These are phyloP conservation scores for Xerocomus potaroensis DNA, from an alignment of 768 basidiomycete species.

Conservation along the genomic window DNA sequence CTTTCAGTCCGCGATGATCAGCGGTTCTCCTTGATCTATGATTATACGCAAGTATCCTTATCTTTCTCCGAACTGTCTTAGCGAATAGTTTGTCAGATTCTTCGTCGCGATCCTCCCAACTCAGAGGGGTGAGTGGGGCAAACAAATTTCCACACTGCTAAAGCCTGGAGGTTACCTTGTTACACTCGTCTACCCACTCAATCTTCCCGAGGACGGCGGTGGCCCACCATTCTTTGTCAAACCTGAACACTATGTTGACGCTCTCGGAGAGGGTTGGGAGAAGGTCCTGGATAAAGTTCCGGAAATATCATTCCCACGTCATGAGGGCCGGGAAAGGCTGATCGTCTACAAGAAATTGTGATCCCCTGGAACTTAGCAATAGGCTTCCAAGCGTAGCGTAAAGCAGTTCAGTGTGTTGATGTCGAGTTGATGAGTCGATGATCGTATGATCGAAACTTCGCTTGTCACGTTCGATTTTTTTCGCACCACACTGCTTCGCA, in stretches of 20 bases:
- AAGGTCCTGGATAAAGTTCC: slow-evolving; percentile 54
- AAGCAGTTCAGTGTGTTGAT: too few species aligned
- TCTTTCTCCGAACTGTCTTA: neutral
- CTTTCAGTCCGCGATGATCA: slow-evolving; percentile 12
- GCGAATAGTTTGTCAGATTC: slow-evolving; percentile 28
- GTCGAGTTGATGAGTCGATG: too few species aligned
- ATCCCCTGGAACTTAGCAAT: too few species aligned
- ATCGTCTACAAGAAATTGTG: slow-evolving; percentile 34
- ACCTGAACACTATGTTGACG: slow-evolving; percentile 51
- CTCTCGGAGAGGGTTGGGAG: slow-evolving; percentile 47
- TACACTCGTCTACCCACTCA: slow-evolving; percentile 55
- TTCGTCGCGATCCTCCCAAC: slow-evolving; percentile 67
- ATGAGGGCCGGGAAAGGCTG: slow-evolving; percentile 47
- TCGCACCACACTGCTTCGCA: too few species aligned
- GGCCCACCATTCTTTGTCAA: slow-evolving; percentile 66
- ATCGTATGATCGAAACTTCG: too few species aligned
- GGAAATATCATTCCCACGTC: slow-evolving; percentile 32
- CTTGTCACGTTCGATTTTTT: too few species aligned
- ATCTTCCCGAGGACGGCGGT: slow-evolving; percentile 37
- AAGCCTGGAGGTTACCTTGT: slow-evolving; percentile 63
- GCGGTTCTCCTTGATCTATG: slow-evolving; percentile 16
- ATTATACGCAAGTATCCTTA: slow-evolving; percentile 7
- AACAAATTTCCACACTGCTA: slow-evolving; percentile 52
- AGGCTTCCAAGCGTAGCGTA: too few species aligned
- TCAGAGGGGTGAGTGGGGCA: too few species aligned